Conservation (phyloP, 495 filamentous ascomycete species). For the Penicillium canescens region DNA sequence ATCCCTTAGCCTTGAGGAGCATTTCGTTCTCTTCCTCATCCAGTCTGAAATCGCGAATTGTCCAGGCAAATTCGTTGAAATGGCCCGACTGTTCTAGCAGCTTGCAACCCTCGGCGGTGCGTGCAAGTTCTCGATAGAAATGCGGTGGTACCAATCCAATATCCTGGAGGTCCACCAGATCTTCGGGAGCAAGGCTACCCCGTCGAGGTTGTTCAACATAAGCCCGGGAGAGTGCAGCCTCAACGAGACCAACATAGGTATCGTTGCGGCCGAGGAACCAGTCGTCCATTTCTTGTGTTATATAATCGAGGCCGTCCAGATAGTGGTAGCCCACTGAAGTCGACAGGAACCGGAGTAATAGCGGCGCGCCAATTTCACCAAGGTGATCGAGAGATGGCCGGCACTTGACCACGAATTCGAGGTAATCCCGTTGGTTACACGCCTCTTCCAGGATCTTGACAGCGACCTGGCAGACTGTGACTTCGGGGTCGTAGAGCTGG, state of each 20-base stretch:
- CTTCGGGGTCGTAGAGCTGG: slow-evolving; percentile 94
- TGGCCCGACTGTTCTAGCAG: slow-evolving; percentile 90
- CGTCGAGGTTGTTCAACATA: slow-evolving; percentile 62
- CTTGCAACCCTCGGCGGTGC: slow-evolving; percentile 88
- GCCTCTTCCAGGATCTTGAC: slow-evolving; percentile 97
- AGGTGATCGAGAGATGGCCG: slow-evolving; percentile 94
- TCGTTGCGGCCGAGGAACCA: slow-evolving; percentile 98
- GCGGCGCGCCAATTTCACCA: slow-evolving; percentile 92
- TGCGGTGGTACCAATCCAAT: slow-evolving; percentile 82
- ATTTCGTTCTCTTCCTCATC: slow-evolving; percentile 83
- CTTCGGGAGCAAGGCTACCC: slow-evolving; percentile 47
- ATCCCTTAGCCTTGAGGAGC: slow-evolving; percentile 93
- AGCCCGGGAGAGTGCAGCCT: slow-evolving; percentile 89
- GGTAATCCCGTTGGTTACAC: slow-evolving; percentile 82
- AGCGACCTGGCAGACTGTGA: slow-evolving; percentile 92
- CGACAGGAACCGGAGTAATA: slow-evolving; percentile 89
- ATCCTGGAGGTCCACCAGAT: slow-evolving; percentile 58
- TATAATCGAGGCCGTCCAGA: slow-evolving; percentile 94
- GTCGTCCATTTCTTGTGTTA: slow-evolving; percentile 98
- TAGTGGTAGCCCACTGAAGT: slow-evolving; percentile 98
- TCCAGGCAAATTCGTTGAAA: slow-evolving; percentile 87
- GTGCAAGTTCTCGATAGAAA: slow-evolving; percentile 93
- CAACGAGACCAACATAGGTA: slow-evolving; percentile 89
- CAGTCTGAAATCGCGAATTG: slow-evolving; percentile 80
- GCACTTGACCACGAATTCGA: slow-evolving; percentile 96